Evolutionary conservation across 2,329 filamentous ascomycete genomes (phyloP), one percentile per base, ranked within the genome.

Genomic region (Claviceps africana): DNA sequence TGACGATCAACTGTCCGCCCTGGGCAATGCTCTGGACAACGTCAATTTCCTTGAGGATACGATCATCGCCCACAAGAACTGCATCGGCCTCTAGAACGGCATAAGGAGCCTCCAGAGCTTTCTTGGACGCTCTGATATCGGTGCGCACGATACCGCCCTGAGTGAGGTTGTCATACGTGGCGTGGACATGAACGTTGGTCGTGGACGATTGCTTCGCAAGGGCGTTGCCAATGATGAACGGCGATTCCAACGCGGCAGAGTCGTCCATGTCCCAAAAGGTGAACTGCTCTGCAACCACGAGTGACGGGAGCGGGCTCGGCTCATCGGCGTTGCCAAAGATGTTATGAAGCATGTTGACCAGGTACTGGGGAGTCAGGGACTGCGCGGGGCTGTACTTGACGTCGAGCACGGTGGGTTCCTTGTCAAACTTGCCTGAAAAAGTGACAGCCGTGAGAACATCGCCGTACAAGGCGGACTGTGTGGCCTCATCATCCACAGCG

Each of bases 211-310:
- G 89, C 74, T 84, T 82, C 75, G 83, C 91, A 74, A 74, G 79
- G 13, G 81, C 64, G 53, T 69, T 73, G 56, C 77, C 76, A 30
- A 83, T 64, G 39, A 73, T 78, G 22, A 78, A 70, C 11, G 88
- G 83, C 1, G 88, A 82, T 54, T 74, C 73, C 50, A 77, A 75
- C 50, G 84, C 78, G 1, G 74, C 69, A 30, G 89, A 89, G 65
- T 82, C 78, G 63, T 95, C 91, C 42, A 86, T 66, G 59, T 96
- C 87, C 89, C 90, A 97, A 77, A 98, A 96, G 13, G 83, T 84
- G 72, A 93, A 97, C 68, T 97, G 86, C 66, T 87, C 78, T 21
- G 83, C 81, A 58, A 80, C 73, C 51, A 82, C 67, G 47, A 74
- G 65, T n/a, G 56, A 73, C 53, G 59, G 66, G 55, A 64, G 64